Base-by-base conservation (phyloP, 2,329 filamentous ascomycete genomes). In the Rosellinia necatrix region DNA sequence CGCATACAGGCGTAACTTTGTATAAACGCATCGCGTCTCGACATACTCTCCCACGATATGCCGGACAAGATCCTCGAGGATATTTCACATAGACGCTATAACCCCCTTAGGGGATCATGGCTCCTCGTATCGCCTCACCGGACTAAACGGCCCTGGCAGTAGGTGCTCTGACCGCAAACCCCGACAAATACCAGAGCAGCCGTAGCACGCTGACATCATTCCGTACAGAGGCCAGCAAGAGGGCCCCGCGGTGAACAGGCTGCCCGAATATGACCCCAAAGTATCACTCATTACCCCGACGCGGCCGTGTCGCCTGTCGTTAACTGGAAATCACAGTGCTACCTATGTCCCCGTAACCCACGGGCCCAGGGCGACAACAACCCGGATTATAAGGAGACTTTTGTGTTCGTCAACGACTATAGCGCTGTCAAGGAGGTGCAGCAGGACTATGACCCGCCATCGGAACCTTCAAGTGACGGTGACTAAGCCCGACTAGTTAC, bases 81-180 rank as follows among this genome's bases (percentile, higher is more conserved):
- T 73, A 97, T 99, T 68, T 96, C 94, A 37, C 94, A 99, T 72
- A 83, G 94, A 68, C 88, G 94, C 72, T 97, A 89, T 74, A 99
- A 99, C 72, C 90, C 91, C 49, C 81, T 99, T 60, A 88, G 90
- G 63, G 92, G 91, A 59, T 91, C 89, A 60, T 96, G 92, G 89
- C 83, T 99, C 58, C 83, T 99, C 32, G 94, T 99, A 12, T 97
- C 94, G 13, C 94, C 94, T 59, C 94, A 99, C 75, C 82, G 94
- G 52, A 97, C 92, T 49, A 97, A 97, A 83, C 84, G 94, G 63
- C 94, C 94, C 69, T 99, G 94, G 94, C 94, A 97, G 91, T 96
- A 79, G 83, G 90, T 79, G 8, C 25, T 22, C n/a, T 34, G 21
- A 13, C 32, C 8, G 30, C 9, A 24, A 43, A 21, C 17, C 19